Percentiles rank a stretch among this genome's conserved stretches.
Conservation (phyloP, 1,139 yeast genomes). For the Nakaseomyces sp. region DNA sequence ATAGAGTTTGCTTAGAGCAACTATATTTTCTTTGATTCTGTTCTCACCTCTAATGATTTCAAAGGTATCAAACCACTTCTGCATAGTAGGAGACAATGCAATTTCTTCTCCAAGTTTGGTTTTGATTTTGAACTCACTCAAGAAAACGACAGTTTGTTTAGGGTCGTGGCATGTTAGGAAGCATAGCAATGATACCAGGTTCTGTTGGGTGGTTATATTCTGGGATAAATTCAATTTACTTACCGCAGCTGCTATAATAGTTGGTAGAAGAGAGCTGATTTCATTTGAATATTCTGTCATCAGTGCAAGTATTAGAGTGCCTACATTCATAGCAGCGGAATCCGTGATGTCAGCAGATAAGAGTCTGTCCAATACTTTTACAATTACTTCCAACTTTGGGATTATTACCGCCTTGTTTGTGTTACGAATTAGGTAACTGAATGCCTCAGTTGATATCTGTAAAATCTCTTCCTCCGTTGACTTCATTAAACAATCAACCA, state of each 20-base stretch:
- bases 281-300: conserved; percentile 48
- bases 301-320: conserved; percentile 57
- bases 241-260: conserved; percentile 66
- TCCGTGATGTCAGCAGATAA: conserved; percentile 67
- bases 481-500: conserved; percentile 44
- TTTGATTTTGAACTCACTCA: conserved; percentile 38
- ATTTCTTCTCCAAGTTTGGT: conserved; percentile 20
- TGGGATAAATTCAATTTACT: conserved; percentile 54
- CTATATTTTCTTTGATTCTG: conserved; percentile 58
- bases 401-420: conserved; percentile 40
- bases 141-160: conserved; percentile 50
- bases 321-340: conserved; percentile 69
- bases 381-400: conserved; percentile 41
- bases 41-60: conserved; percentile 75
- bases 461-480: conserved; percentile 72
- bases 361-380: conserved; percentile 58
- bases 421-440: conserved; percentile 52
- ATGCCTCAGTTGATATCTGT: conserved; percentile 70
- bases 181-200: conserved; percentile 68
- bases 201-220: conserved; percentile 66
- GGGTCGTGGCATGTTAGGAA: conserved; percentile 58
- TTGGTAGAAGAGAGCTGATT: conserved; percentile 43
- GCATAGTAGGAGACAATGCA: conserved; percentile 45
- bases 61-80: conserved; percentile 77
- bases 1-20: conserved; percentile 61